Base-by-base conservation (phyloP, 78 protist species). In the Dictyostelium brefeldianum region DNA sequence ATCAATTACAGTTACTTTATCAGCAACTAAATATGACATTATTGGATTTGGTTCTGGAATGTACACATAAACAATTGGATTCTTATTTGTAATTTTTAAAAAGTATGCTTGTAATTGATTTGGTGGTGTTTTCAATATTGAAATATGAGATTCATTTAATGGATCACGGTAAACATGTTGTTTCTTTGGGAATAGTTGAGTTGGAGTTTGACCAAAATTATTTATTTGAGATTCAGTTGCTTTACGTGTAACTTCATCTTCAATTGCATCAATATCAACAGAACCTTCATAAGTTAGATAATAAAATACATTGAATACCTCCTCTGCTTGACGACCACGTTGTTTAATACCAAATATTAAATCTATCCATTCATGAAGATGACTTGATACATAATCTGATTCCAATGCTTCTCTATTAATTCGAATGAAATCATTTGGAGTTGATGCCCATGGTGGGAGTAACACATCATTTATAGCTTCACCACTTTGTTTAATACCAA, bases 181-280 rank as follows among this genome's bases (percentile, higher is more conserved):
- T 50, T 77, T 74, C 83, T 90, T 89, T 9, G 83, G n/a, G 84
- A 98, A 98, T 27, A 99, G 94, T 81, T 97, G 99, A 11, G 74
- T 12, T 25, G 99, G 99, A 17, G 98, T 96, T 94, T 99, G 99
- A 14, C 99, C 99, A 50, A 99, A 99, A 69, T 97, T 81, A 73
- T 15, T 27, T 82, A 99, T 96, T 78, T 97, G 98, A 27, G 94
- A 51, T 41, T 91, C 96, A 3, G 91, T 59, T 7, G 96, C 78
- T 4, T 29, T 46, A 10, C 95, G 51, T 29, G 70, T 73, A 7
- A 31, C 54, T 20, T 83, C 84, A 73, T 95, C 96, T 20, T 82
- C 90, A 31, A 92, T 82, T 10, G 92, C 53, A 18, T 95, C 96
- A 12, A 93, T 46, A 29, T 96, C 91, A 5, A 94, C 90, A 25